phyloP scores from a whole-genome alignment of 192 early-diverging fungal species.

The Coemansia asiatica region DNA sequence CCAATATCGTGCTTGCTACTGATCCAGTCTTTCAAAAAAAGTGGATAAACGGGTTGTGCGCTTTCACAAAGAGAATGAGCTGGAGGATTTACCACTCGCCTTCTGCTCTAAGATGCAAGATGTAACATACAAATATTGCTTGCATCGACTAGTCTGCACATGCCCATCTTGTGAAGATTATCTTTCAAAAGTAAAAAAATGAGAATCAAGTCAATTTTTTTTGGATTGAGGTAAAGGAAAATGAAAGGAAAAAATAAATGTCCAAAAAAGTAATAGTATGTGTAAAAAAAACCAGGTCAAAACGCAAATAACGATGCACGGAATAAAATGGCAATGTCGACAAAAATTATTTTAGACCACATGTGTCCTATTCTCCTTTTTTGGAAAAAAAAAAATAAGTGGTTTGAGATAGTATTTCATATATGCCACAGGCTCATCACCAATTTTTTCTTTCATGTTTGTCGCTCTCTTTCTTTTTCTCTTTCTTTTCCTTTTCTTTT shows the following conservation, averaged over 20 bases:
- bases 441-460: not conserved
- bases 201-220: not conserved
- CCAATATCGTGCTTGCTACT: not conserved
- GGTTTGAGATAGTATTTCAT: not conserved
- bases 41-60: not conserved
- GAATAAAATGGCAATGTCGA: not conserved
- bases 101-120: not conserved
- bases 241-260: not conserved
- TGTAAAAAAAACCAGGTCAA: not conserved
- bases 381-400: not conserved
- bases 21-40: not conserved
- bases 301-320: not conserved
- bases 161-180: not conserved
- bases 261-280: not conserved
- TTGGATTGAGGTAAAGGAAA: not conserved
- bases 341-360: not conserved
- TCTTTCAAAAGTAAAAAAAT: not conserved
- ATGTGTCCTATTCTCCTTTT: not conserved
- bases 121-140: not conserved
- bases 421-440: not conserved
- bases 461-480: not conserved
- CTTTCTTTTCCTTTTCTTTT: not conserved
- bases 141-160: not conserved
- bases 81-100: not conserved
- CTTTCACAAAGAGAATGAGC: not conserved